Base-by-base conservation (phyloP, 225 moss, liverwort and hornwort species). In the Asterella californica region DNA sequence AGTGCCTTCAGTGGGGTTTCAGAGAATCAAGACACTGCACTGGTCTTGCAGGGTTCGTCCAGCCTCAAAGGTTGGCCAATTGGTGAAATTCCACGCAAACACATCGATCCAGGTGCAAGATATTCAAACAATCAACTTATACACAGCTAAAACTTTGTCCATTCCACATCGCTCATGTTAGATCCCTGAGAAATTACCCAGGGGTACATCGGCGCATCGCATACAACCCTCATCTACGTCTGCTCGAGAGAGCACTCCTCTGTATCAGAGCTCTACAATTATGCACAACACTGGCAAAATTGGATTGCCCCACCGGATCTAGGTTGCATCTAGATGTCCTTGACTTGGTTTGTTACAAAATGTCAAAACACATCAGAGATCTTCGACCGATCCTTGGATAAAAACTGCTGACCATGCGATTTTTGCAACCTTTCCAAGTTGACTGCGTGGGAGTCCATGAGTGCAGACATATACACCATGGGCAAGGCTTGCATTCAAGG, bases 191-290 rank as follows among this genome's bases (percentile, higher is more conserved):
- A 77, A 50, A 49, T 77, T 68, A 77, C 33, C 61, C 34, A 72
- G 52, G 53, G 21, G 71, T 54, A 30, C 68, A 49, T 72, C 52
- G 42, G n/a, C 64, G n/a, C 63, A 72, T 66, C 62, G 73, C 77
- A 77, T 47, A 65, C 72, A 76, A 46, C 64, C 63, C 34, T 21
- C 63, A 37, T 50, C 75, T 47, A 67, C 32, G 0, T 15, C 61
- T 76, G 75, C 66, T 67, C 46, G n/a, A 1, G 29, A 64, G 47
- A 75, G 62, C 49, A 70, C 57, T 73, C 52, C 72, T 60, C 84
- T 60, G 59, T 36, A 75, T 78, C 67, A 75, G 74, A 78, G 72
- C 80, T 80, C 68, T 61, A 81, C 57, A 84, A 72, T 77, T 77
- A 72, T 83, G 74, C 67, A 74, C 78, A 74, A 48, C 57, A 74